Evolutionary conservation across 2,329 filamentous ascomycete species (phyloP), one percentile per base, ranked within the genome.

Genomic region (Alternaria rosae): DNA sequence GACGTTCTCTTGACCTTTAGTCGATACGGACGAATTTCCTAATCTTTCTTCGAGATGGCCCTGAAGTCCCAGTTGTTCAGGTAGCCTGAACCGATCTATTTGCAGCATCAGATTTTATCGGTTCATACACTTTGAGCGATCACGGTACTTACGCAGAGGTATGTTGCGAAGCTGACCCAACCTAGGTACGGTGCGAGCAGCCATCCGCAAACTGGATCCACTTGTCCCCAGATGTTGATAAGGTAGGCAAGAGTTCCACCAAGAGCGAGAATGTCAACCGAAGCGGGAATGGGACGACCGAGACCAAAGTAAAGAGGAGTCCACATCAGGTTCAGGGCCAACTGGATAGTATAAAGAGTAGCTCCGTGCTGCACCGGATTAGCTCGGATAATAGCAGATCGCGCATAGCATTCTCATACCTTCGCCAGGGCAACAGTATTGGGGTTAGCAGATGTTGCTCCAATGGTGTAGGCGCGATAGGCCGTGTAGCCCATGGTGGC

Each of bases 301-400:
- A 90, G 76, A n/a, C 87, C 86, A 76, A 97, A 97, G 86, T 97
- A 97, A 11, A 97, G 86, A 12, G 94, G 94, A 87, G 93, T 97
- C 92, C 92, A 98, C 56, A 90, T 79, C 28, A 97, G 83, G 78
- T 97, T 97, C 54, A 97, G 84, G 11, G 86, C 91, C 7, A 97
- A 88, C 81, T 97, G 94, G 62, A 93, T 84, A 3, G 91, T 92
- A 83, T 97, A 97, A 28, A 97, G 85, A 0, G 91, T 92, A 60
- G 92, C 90, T 68, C 89, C 91, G 68, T 88, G 81, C 80, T 81
- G 58, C 6, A 35, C n/a, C 8, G 5, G 25, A 23, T 66, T 59
- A 66, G 57, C 58, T 23, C 43, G 12, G 25, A 35, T 30, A 26
- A 17, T 35, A 38, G 41, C n/a, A 35, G 28, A 5, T 17, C n/a